A percentile compares a stretch with the other conserved stretches of the same genome.
phyloP scores from a whole-genome alignment of 108 stramenopile genomes.

The Fistulifera pelliculosa region DNA sequence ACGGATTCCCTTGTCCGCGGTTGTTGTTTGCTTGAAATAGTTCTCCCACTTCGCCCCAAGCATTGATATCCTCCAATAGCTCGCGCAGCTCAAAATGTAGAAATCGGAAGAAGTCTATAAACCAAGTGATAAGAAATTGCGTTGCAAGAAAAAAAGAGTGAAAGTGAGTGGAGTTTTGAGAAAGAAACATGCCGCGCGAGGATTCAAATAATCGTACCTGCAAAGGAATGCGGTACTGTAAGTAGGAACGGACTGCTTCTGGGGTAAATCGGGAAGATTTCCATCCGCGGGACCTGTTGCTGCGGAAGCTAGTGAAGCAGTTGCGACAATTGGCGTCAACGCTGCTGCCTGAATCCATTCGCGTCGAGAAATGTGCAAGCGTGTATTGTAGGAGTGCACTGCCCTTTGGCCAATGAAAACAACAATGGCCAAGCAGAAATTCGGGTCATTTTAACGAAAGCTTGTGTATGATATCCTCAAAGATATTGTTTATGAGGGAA shows the following conservation, averaged over 20 bases:
- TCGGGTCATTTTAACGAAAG: no score
- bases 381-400: no score
- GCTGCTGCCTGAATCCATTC: no score
- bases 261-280: constrained; percentile 57
- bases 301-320: constrained; percentile 7
- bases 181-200: not conserved
- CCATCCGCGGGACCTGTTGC: constrained; percentile 24
- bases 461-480: no score
- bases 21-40: constrained; percentile 44
- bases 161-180: not conserved
- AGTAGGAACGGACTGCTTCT: constrained; percentile 56
- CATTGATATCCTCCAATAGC: constrained; percentile 47
- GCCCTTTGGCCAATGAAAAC: no score
- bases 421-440: no score
- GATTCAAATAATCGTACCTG: constrained; percentile 3
- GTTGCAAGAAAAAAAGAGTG: not conserved
- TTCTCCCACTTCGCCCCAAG: constrained; percentile 62
- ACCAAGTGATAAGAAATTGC: constrained; percentile 5
- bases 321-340: no score
- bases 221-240: constrained; percentile 65
- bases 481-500: no score
- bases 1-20: constrained; percentile 56
- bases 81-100: constrained; percentile 69
- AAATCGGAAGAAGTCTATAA: constrained; percentile 59
- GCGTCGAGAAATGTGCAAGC: no score